Conservation (phyloP, 495 filamentous ascomycete genomes). For the Penicillium bovifimosum region DNA sequence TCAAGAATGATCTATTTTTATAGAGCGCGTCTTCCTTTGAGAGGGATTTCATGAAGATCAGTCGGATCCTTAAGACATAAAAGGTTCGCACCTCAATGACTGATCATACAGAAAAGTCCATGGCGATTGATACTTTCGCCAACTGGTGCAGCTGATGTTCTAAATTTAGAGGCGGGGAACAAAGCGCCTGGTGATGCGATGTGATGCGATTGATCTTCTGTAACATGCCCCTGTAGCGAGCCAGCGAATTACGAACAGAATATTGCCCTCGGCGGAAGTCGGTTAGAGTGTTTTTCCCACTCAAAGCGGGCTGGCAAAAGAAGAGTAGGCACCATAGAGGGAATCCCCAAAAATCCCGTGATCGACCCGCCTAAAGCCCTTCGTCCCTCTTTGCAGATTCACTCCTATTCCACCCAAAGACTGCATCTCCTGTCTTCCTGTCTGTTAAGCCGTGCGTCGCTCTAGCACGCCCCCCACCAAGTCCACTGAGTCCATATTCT, state of each 20-base stretch:
- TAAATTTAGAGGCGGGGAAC: constrained; percentile 2
- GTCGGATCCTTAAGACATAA: background rate
- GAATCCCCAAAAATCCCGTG: background rate
- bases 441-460: background rate
- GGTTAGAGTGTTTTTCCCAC: background rate
- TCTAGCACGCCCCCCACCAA: background rate
- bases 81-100: background rate
- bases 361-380: background rate
- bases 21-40: background rate
- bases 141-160: background rate
- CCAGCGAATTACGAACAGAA: background rate
- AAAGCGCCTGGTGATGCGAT: too few species aligned
- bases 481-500: background rate
- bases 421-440: background rate
- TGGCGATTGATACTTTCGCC: background rate
- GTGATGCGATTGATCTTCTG: background rate
- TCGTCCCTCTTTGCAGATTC: background rate
- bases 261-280: background rate
- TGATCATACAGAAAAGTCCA: background rate
- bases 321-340: background rate
- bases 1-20: background rate
- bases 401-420: background rate
- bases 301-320: background rate
- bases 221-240: background rate
- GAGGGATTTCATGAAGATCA: background rate